phyloP scores from a whole-genome alignment of 2,329 filamentous ascomycete species.

The Fusarium poae region DNA sequence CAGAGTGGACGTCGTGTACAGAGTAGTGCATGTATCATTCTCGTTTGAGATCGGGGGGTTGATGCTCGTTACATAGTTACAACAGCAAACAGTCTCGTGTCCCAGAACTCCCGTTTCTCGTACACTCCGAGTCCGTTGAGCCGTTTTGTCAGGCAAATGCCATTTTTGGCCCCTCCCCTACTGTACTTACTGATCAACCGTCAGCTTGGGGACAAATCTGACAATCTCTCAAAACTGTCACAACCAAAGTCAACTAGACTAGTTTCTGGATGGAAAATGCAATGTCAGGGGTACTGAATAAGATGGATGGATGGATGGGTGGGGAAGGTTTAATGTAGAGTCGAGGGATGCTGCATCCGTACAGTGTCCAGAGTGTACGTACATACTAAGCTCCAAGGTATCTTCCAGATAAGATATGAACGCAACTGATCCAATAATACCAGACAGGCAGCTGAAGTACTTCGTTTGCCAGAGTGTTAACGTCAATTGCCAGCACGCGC shows the following conservation, averaged over 20 bases:
- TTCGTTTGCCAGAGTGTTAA: slow-evolving; percentile 20
- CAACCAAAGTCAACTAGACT: background rate
- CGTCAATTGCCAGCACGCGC: slow-evolving; percentile 14
- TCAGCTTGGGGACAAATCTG: slow-evolving; percentile 3
- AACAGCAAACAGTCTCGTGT: slow-evolving; percentile 32
- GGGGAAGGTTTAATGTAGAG: slow-evolving; percentile 10
- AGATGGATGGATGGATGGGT: slow-evolving; percentile 41
- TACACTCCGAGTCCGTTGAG: slow-evolving; percentile 5
- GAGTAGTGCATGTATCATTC: slow-evolving; percentile 27
- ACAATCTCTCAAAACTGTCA: background rate
- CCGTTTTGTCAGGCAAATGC: slow-evolving; percentile 6
- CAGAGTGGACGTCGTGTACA: slow-evolving; percentile 13
- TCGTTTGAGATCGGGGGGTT: slow-evolving; percentile 28
- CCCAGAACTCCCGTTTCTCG: slow-evolving; percentile 15
- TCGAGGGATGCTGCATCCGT: slow-evolving; percentile 19
- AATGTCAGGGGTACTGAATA: slow-evolving; percentile 31
- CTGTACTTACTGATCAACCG: background rate
- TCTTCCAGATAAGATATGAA: slow-evolving; percentile 27
- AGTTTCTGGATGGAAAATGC: slow-evolving; percentile 7
- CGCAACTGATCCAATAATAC: slow-evolving; percentile 9
- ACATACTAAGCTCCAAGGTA: too few species aligned
- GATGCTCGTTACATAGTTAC: slow-evolving; percentile 11
- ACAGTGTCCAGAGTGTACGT: slow-evolving; percentile 30
- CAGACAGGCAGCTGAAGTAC: slow-evolving; percentile 10
- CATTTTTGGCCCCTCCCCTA: slow-evolving; percentile 2